Base-by-base conservation (phyloP, 768 basidiomycete species). In the Agrocybe praecox region DNA sequence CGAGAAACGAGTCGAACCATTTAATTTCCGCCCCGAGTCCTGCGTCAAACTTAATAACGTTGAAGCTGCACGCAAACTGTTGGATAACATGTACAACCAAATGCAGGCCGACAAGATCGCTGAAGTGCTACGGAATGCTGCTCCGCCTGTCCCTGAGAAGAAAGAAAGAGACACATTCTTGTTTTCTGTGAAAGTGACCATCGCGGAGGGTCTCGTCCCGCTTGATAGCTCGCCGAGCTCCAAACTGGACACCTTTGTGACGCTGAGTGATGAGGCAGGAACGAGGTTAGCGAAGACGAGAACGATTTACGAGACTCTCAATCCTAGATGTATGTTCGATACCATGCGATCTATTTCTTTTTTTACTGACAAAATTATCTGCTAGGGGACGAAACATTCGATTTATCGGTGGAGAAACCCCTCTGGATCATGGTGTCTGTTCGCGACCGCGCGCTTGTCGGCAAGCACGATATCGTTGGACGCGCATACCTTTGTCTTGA, bases 31-130 rank as follows among this genome's bases (percentile, higher is more conserved):
- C 49, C 83, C 95, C 0, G 86, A 96, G 75, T 94, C 94, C 0
- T 98, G 96, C 66, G 92, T 99, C 69, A 98, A 98, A 77, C 82
- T 98, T 49, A 99, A 99, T 78, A 98, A 98, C 71, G 87, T 98
- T 60, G 95, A 96, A 64, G 90, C 93, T 11, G 94, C 96, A 1
- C 86, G 95, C 26, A 86, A 86, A 58, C 80, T 97, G 46, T 81
- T 99, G 58, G 97, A 99, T 70, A 92, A 90, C 59, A 90, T 98
- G 83, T 98, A 98, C 71, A 87, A 82, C 49, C 89, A 94, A 65
- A 87, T 97, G 80, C 83, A 95, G 55, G 94, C 89, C 0, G 97
- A 99, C 75, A 87, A 87, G 66, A 82, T 95, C 56, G 82, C 89
- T 2, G 86, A 88, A 23, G 77, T 85, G 23, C 66, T 93, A 53